phyloP scores from a whole-genome alignment of 306 rosid species.

The Albizia julibrissin region DNA sequence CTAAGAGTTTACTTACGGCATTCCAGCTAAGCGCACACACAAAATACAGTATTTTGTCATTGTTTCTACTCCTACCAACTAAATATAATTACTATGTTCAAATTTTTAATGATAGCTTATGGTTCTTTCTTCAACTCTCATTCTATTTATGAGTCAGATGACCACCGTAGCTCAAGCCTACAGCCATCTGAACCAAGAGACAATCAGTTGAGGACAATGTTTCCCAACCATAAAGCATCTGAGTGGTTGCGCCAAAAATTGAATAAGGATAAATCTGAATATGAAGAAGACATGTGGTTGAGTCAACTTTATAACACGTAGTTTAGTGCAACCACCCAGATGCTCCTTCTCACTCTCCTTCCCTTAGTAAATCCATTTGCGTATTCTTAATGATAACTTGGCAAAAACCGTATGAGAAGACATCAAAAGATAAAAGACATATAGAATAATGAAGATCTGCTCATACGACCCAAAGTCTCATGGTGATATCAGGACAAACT shows the following conservation, averaged over 20 bases:
- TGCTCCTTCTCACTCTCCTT: slow-evolving; percentile 21
- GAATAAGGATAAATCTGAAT: neutral
- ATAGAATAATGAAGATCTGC: slow-evolving; percentile 31
- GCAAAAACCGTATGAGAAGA: neutral
- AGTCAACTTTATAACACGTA: neutral
- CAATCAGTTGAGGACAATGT: neutral
- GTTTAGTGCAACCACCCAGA: slow-evolving; percentile 3
- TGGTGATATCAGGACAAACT: slow-evolving; percentile 36
- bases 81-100: neutral
- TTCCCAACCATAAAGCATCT: neutral
- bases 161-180: neutral
- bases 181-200: slow-evolving; percentile 3
- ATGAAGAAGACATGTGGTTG: neutral
- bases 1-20: neutral
- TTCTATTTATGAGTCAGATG: neutral
- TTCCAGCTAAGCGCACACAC: neutral
- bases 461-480: slow-evolving; percentile 16
- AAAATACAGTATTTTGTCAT: neutral
- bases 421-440: neutral
- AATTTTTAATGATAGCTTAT: neutral
- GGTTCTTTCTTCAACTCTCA: neutral
- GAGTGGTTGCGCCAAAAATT: neutral
- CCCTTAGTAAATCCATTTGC: slow-evolving; percentile 7
- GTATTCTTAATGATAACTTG: slow-evolving; percentile 2
- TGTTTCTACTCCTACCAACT: neutral